Base-by-base conservation (phyloP, 768 basidiomycete genomes). In the Dendrothele bispora region DNA sequence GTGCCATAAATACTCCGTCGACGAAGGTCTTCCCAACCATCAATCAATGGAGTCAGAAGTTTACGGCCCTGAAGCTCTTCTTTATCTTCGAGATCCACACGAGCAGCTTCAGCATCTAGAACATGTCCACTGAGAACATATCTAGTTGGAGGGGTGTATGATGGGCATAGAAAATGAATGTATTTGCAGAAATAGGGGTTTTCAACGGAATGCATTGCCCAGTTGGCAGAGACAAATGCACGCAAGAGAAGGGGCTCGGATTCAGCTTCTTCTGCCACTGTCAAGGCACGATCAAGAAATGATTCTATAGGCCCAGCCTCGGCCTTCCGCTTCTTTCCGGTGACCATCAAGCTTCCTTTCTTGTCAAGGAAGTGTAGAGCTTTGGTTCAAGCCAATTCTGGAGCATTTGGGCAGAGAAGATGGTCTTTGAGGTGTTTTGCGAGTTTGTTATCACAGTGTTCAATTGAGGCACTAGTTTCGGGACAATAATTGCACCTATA, bases 1-100 rank as follows among this genome's bases (percentile, higher is more conserved):
- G 45, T 40, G 0, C 66, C 61, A 55, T 66, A 67, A 1, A 67
- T 39, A 38, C 59, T 64, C 10, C 52, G 37, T 17, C 48, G 43
- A 4, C 57, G 15, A 5, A 2, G 3, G 47, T 68, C 63, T 35
- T 68, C 62, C 65, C 66, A 69, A 0, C 67, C 63, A 55, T 67
- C 64, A 34, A 64, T 39, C 3, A 67, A 39, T 1, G 66, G 28
- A 0, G 61, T 68, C 12, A 64, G 50, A 4, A 40, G 24, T 25
- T 61, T 54, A 3, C 48, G 21, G 1, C 25, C 22, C 29, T 53
- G 46, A 18, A 63, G 48, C 7, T 51, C 21, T 2, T 43, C 50
- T n/a, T 53, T 43, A 6, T 64, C 61, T 7, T 54, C 53, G 3
- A 55, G 22, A 21, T 60, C 47, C 17, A 60, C 56, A 11, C 47